Base-by-base conservation (phyloP, 2,329 filamentous ascomycete species). In the Bisporella sp. region DNA sequence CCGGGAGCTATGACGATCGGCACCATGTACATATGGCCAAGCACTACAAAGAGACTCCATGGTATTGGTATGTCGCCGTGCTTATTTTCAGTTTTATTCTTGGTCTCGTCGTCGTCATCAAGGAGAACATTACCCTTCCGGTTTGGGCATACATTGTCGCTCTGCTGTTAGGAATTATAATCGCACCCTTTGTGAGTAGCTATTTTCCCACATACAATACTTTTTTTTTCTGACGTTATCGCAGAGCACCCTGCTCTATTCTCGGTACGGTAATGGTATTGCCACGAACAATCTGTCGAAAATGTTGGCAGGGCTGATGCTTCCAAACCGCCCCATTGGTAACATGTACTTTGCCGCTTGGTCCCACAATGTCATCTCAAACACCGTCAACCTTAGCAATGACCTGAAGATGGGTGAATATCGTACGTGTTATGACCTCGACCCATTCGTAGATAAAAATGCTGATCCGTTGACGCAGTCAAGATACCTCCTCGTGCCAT, bases 331-430 rank as follows among this genome's bases (percentile, higher is more conserved):
- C 29, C 67, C 67, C 1, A 21, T 73, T 5, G 68, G 69, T 6
- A 72, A 73, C 51, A 68, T 74, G 63, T 73, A 72, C 57, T 74
- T 74, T 59, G 73, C 77, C 6, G 72, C 73, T 8, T 81, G 76
- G 76, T 80, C 76, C 1, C 78, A 81, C 62, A 77, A 74, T 37
- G 74, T 80, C 45, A 79, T 81, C 45, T 9, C 50, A 2, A 76
- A 76, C 46, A 65, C 70, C 0, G 72, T 81, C 42, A 73, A 66
- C 48, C 64, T 81, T 5, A 74, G 68, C 37, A 74, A 71, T 44
- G 76, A 79, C 54, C 60, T 81, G 29, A 81, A 81, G 64, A 71
- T 80, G 69, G 78, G 78, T 21, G 75, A 81, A 66, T 81, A 81
- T 46, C 70, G 74, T 75, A 64, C 47, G 72, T 66, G 4, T 21